Base-by-base conservation (phyloP, 768 basidiomycete genomes). In the Russula dissimulans region DNA sequence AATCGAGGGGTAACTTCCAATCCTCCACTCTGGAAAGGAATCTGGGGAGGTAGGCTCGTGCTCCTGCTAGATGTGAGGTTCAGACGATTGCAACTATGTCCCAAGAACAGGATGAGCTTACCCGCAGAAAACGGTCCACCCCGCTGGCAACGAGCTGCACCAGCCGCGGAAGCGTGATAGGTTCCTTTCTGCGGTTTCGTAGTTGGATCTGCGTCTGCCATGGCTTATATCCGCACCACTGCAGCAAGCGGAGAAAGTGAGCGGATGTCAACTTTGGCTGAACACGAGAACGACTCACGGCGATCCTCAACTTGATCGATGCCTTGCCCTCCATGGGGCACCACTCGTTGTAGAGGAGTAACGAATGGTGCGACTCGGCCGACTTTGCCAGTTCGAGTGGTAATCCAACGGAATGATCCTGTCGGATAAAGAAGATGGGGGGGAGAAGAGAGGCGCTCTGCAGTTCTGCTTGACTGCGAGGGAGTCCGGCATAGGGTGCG, bases 181-280 rank as follows among this genome's bases (percentile, higher is more conserved):
- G 51, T 39, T 62, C 61, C 41, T 14, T 57, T 54, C 41, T 47
- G 26, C 61, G 61, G 22, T 57, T 62, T 38, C 61, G 55, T 34
- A 62, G 51, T 14, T 62, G 61, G 22, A 62, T 62, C 34, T 62
- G 61, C 22, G 56, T 57, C 38, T 62, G 56, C 61, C 61, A 62
- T 1, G 46, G 41, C 6, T 8, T 43, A 15, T 62, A 62, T 7
- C 61, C 61, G 8, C 46, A 42, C 61, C 56, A 62, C 61, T 62
- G 7, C 41, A 31, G 8, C 0, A 61, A 45, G 18, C 11, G 22
- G 17, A 18, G 17, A 4, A 5, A n/a, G 45, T 57, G 22, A 47
- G 60, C 44, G 15, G 15, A 39, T 14, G 46, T 2, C 29, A 32
- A 17, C 11, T 44, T 22, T 18, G 5, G 18, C n/a, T 4, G 29